phyloP scores from a whole-genome alignment of 2,329 filamentous ascomycete species.

The Pseudogymnoascus sp. region DNA sequence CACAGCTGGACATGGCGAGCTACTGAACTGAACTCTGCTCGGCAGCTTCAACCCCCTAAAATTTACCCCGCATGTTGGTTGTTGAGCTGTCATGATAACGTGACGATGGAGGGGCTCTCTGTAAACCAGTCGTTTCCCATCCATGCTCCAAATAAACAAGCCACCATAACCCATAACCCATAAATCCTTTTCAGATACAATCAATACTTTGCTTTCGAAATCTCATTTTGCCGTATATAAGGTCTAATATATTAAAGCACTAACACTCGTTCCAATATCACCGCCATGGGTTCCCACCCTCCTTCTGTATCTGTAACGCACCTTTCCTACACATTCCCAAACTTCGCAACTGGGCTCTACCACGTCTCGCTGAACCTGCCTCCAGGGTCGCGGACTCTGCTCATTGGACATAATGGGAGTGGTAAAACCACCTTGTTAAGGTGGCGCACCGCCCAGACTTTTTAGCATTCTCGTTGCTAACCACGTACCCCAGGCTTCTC shows the following conservation, averaged over 20 bases:
- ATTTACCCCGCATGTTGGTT: neutral
- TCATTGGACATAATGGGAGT: conserved; percentile 94
- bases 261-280: neutral
- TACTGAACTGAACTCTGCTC: neutral
- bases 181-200: conserved; percentile 5
- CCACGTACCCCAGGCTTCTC: conserved; percentile 48
- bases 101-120: conserved; percentile 1
- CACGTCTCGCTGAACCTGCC: conserved; percentile 72
- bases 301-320: conserved; percentile 58
- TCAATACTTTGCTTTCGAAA: conserved; percentile 8
- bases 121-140: conserved; percentile 3
- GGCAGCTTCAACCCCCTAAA: neutral
- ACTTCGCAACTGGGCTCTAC: conserved; percentile 70
- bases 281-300: conserved; percentile 14
- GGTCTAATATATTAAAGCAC: conserved; percentile 6
- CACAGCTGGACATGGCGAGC: neutral
- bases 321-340: conserved; percentile 83
- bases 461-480: conserved; percentile 28
- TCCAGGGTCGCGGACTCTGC: conserved; percentile 73
- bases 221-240: neutral
- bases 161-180: conserved; percentile 1
- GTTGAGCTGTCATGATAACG: conserved; percentile 7
- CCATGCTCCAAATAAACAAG: conserved; percentile 6
- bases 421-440: conserved; percentile 92
- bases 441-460: neutral